phyloP scores from a whole-genome alignment of 208 protist species.

The Spongospora subterranea region DNA sequence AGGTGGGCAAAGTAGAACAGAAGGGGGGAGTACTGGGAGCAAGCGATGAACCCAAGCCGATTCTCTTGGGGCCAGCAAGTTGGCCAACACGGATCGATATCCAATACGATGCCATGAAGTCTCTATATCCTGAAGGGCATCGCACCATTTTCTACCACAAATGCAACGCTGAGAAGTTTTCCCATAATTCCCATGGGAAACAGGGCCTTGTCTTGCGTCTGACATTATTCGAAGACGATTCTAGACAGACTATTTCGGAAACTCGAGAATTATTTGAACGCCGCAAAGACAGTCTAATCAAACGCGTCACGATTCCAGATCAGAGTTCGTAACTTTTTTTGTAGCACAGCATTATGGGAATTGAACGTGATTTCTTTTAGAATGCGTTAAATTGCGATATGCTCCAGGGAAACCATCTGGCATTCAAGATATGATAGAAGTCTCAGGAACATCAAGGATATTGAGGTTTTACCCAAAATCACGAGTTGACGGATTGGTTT shows the following conservation, averaged over 20 bases:
- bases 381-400: conserved; percentile 26
- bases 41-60: not conserved
- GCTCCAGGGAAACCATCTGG: conserved; percentile 49
- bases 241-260: not conserved
- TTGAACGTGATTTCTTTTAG: not conserved
- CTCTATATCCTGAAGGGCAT: not conserved
- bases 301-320: not conserved
- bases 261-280: conserved; percentile 30
- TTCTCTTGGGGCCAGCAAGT: conserved; percentile 23
- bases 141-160: conserved; percentile 17
- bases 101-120: conserved; percentile 1
- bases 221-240: conserved; percentile 58
- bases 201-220: conserved; percentile 59
- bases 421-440: conserved; percentile 54
- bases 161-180: conserved; percentile 56
- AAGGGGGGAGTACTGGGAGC: not conserved
- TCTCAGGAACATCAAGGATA: not conserved
- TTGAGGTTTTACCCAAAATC: conserved; percentile 39
- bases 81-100: conserved; percentile 53
- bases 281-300: not conserved
- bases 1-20: not conserved
- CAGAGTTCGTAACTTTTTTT: not conserved
- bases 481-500: conserved; percentile 56
- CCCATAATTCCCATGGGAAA: not conserved
- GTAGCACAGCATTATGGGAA: too few species aligned